Evolutionary conservation across 2,329 filamentous ascomycete species (phyloP), one percentile per base, ranked within the genome.

Genomic region (Colletotrichum melonis): DNA sequence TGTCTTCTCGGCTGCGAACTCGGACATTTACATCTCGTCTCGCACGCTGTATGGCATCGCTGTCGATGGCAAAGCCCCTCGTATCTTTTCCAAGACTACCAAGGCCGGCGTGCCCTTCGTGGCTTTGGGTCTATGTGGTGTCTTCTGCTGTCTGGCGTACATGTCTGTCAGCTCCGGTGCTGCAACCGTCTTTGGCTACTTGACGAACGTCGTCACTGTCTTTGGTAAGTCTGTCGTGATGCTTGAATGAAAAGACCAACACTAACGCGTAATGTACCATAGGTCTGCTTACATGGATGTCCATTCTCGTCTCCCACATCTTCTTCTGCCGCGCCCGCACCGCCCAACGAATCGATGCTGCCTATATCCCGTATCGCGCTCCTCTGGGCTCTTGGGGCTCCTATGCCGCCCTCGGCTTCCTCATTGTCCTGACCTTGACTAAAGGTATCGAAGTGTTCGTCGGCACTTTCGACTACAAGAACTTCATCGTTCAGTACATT

Each of bases 31-130:
- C 76, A 81, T 82, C 32, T 83, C 81, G 0, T 84, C 84, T 4
- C 80, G 85, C 24, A 82, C 81, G 2, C 77, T 84, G 9, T 86
- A 82, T 76, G 82, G 81, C 1, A 77, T 85, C 0, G 81, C 83
- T 14, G 80, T 82, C 60, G 83, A 85, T 54, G 78, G 82, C 7
- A 84, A 85, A 54, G 85, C 85, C 0, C 84, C 84, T 0, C 42
- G 66, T 1, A 70, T 82, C 1, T 80, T 85, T 63, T 76, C 78
- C 9, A 80, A 80, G 19, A 82, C 81, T 19, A 80, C 79, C 60
- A 77, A 77, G n/a, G 72, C 77, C 54, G 85, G 85, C 26, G 82
- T 85, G n/a, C 85, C 85, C 2, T 77, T 84, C 1, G 79, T 78
- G 9, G 84, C 83, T n/a, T 80, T 86, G 14, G 77, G 74, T 5